Evolutionary conservation across 2,329 filamentous ascomycete species (phyloP).

Genomic region (Fusarium luffae): DNA sequence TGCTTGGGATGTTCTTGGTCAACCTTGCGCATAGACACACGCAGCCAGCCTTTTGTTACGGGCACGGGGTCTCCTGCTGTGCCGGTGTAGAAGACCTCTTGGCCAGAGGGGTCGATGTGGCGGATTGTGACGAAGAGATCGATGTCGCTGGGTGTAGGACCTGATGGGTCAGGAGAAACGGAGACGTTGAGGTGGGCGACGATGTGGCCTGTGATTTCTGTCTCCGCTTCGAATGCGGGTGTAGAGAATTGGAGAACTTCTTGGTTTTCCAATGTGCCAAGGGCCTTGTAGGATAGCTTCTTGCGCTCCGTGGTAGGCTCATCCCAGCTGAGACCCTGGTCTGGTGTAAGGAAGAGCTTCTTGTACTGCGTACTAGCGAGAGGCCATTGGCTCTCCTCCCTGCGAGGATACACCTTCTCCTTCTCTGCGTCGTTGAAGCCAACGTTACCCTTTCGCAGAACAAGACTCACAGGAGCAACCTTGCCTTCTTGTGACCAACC

Average conservation of each 20-base stretch:
- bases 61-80: conserved; percentile 73
- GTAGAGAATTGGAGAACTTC: conserved; percentile 69
- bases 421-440: conserved; percentile 72
- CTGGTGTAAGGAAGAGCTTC: conserved; percentile 67
- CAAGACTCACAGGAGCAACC: conserved; percentile 68
- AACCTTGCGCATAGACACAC: conserved; percentile 66
- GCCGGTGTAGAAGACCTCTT: conserved; percentile 72
- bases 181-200: conserved; percentile 73
- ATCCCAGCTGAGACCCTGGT: conserved; percentile 50
- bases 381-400: conserved; percentile 73
- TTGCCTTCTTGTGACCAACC: conserved; percentile 70
- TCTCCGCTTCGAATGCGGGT: conserved; percentile 67
- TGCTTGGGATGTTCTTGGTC: conserved; percentile 63
- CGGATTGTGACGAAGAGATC: conserved; percentile 73
- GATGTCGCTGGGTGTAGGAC: conserved; percentile 60
- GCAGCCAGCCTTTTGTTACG: conserved; percentile 72
- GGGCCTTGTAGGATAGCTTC: conserved; percentile 67
- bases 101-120: conserved; percentile 63
- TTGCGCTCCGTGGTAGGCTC: conserved; percentile 28
- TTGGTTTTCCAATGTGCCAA: conserved; percentile 66
- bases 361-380: conserved; percentile 73
- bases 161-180: conserved; percentile 63
- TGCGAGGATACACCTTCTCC: conserved; percentile 65
- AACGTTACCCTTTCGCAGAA: conserved; percentile 73
- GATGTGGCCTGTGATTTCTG: conserved; percentile 76